Base-by-base conservation (phyloP, 306 rosid species). In the Prunus mira region DNA sequence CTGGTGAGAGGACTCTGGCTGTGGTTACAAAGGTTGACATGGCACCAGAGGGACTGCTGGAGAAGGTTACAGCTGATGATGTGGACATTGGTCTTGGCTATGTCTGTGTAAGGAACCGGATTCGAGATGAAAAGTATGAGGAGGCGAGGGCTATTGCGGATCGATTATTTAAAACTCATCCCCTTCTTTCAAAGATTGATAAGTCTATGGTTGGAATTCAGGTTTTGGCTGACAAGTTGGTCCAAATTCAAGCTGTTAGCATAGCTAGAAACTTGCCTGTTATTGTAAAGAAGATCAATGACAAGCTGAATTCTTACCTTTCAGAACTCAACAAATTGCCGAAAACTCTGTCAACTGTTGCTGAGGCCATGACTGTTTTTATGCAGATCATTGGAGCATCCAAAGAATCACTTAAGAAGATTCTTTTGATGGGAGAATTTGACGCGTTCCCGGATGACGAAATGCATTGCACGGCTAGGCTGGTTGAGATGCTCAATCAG, bases 401-500 rank as follows among this genome's bases (percentile, higher is more conserved):
- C n/a, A 62, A 62, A 28, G 67, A 62, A 66, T 38, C 71, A 14
- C 71, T 66, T 7, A 41, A 9, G 71, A 66, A 66, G n/a, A 65
- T 87, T 58, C 84, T 84, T 32, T 28, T 87, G 0, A 65, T 63
- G 2, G 87, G 88, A 2, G 85, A 32, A 32, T 4, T 32, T 32
- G 1, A 87, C 0, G 88, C 82, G 65, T 84, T 80, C 61, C 74
- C 47, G 2, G 78, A 74, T 0, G 76, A 82, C 0, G 5, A 12
- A 9, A 79, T 82, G 88, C 90, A 78, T 60, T 84, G 84, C 5
- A 87, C 91, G 6, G 88, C 88, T 14, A 61, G 82, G 0, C 46
- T 87, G 45, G 85, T 75, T 0, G 87, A 87, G 4, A 82, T 68
- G 85, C 75, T 84, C 0, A 25, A 80, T 19, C 2, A 57, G 0